Conservation (phyloP, 1,139 yeast genomes). For the Hanseniaspora uvarum region DNA sequence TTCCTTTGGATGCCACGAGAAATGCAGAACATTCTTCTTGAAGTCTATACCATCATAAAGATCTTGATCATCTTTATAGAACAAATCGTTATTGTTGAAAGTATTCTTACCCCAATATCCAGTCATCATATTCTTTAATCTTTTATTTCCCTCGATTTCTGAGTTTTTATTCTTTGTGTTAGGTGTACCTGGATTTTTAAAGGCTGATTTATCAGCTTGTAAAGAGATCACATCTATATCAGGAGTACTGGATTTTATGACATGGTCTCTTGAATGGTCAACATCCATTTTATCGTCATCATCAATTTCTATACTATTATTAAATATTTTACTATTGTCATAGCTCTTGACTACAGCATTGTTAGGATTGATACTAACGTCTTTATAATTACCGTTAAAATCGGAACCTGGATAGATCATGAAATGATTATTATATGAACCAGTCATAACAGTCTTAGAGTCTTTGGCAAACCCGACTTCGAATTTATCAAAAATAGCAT, state of each 20-base stretch:
- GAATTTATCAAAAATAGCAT: conserved; percentile 95
- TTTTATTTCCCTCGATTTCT: conserved; percentile 29
- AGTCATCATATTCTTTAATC: conserved; percentile 21
- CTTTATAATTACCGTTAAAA: conserved; percentile 32
- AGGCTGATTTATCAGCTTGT: conserved; percentile 97
- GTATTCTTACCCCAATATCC: conserved; percentile 10
- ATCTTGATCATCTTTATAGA: conserved; percentile 12
- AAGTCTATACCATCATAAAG: conserved; percentile 67
- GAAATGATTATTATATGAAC: conserved; percentile 92
- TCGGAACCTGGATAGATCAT: conserved; percentile 83
- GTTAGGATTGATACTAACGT: conserved; percentile 18
- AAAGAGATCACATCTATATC: conserved; percentile 34
- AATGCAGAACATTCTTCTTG: conserved; percentile 85
- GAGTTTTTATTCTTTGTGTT: conserved; percentile 26
- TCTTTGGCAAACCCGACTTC: conserved; percentile 95
- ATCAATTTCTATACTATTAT: conserved; percentile 18
- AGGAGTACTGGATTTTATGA: not conserved
- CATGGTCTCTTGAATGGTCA: conserved; percentile 13
- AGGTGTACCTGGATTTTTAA: conserved; percentile 62
- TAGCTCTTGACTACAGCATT: conserved; percentile 16
- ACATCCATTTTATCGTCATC: conserved; percentile 18
- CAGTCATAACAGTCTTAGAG: conserved; percentile 86
- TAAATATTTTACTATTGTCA: conserved; percentile 19
- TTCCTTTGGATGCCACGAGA: conserved; percentile 97
- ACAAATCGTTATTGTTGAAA: conserved; percentile 10